Conservation (phyloP, 2,329 filamentous ascomycete species). For the Diplocarpon mali region DNA sequence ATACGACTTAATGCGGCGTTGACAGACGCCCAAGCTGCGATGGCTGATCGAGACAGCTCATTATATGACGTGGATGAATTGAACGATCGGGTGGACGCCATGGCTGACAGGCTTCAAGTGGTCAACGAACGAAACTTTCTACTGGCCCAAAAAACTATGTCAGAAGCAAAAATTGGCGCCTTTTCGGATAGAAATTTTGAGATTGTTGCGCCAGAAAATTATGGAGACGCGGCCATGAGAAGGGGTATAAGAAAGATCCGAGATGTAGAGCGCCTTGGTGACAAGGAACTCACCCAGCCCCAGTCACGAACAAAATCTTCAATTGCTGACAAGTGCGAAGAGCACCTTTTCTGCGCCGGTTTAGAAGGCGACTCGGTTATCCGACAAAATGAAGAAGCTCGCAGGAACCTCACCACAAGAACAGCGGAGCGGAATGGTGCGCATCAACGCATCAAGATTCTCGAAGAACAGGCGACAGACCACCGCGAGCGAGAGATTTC, state of each 20-base stretch:
- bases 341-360: too few relatives aligned
- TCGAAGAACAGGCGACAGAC: slow-evolving; percentile 3
- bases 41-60: background rate
- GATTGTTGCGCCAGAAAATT: background rate
- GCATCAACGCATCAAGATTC: slow-evolving; percentile 1
- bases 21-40: background rate
- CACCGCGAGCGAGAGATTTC: background rate
- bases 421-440: slow-evolving; percentile 7
- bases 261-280: too few relatives aligned
- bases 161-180: background rate
- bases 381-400: background rate
- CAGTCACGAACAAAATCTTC: too few relatives aligned
- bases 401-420: slow-evolving; percentile 1
- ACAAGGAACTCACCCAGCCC: too few relatives aligned
- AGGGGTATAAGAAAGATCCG: background rate
- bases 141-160: background rate
- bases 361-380: slow-evolving; percentile 2
- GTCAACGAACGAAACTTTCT: background rate
- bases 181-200: background rate
- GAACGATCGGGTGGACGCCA: background rate
- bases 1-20: background rate
- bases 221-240: background rate
- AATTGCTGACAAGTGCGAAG: too few relatives aligned
- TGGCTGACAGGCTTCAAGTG: background rate
- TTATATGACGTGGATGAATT: background rate